Evolutionary conservation across 129 eudicot species (phyloP), one percentile per base, ranked within the genome.

Genomic region (Pseudognaphalium luteoalbum): DNA sequence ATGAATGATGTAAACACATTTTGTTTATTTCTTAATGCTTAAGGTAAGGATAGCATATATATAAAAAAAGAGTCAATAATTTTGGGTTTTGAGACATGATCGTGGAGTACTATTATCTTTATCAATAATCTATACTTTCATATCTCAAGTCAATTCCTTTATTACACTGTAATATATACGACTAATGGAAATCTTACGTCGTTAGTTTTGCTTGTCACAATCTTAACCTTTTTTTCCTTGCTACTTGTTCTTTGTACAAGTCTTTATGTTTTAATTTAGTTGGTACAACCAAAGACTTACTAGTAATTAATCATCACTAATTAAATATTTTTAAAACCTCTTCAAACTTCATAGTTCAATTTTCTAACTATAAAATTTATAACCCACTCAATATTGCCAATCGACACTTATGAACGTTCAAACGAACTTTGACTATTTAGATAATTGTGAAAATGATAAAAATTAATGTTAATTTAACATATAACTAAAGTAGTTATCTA

Each of bases 231-330:
- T 42, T 61, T 17, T 60, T 50, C 41, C 30, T 41, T 6, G 1
- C 11, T 62, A 75, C 51, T 12, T 32, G 21, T 75, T 75, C 79
- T 63, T 32, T 50, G 51, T 50, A 14, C 21, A 64, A 50, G 25
- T 60, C 25, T 15, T 51, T 60, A 22, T 60, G 7, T 3, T 56
- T 22, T 54, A n/a, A 51, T 56, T 72, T 54, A n/a, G 65, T 56
- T 72, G 76, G 76, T 54, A 71, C 39, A 6, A 70, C 52, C 67
- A 34, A 73, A 6, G 33, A 12, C 75, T 28, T 70, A 10, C 7
- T 3, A 44, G 3, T 11, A 37, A 37, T n/a, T n/a, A n/a, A n/a
- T n/a, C n/a, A n/a, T 25, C 10, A 58, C 64, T 59, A 37, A 44
- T n/a, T n/a, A n/a, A n/a, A n/a, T n/a, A n/a, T n/a, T n/a, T n/a